phyloP scores from a whole-genome alignment of 1,139 yeast species.

The Scheffersomyces stambukii region DNA sequence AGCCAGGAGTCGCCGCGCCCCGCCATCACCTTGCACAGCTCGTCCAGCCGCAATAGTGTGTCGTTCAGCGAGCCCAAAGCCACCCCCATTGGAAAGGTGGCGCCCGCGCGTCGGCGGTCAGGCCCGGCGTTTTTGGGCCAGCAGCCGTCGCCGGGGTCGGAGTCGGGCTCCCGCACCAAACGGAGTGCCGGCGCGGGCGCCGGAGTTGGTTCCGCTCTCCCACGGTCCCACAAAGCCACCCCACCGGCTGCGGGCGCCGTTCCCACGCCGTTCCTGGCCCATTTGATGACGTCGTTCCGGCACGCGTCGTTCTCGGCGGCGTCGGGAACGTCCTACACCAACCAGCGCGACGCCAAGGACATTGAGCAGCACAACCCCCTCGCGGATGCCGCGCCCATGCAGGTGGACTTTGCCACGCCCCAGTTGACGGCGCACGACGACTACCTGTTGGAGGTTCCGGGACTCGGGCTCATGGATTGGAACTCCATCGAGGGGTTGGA shows the following conservation, averaged over 20 bases:
- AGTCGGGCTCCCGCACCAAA: not conserved
- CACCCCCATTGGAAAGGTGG: slow-evolving; percentile 5
- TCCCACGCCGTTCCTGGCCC: slow-evolving; percentile 8
- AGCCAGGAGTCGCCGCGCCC: slow-evolving; percentile 10
- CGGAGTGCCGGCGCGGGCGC: not conserved
- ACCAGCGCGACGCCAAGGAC: slow-evolving; percentile 32
- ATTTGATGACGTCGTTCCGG: slow-evolving; percentile 23
- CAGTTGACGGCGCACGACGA: slow-evolving; percentile 20
- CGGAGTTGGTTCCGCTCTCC: not conserved
- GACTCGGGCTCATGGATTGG: slow-evolving; percentile 34
- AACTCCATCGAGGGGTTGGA: slow-evolving; percentile 16
- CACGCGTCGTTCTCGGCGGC: slow-evolving; percentile 85
- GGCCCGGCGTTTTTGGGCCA: not conserved
- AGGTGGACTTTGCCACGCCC: slow-evolving; percentile 15
- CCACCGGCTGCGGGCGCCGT: slow-evolving; percentile 4
- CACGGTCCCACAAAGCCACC: slow-evolving; percentile 1
- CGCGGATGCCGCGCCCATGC: not conserved
- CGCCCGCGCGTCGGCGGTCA: slow-evolving; percentile 1
- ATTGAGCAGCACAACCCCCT: slow-evolving; percentile 26
- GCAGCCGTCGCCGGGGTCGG: slow-evolving; percentile 3
- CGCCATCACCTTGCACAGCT: slow-evolving; percentile 11
- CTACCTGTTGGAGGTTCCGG: slow-evolving; percentile 14
- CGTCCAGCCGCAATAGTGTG: slow-evolving; percentile 10
- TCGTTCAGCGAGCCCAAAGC: slow-evolving; percentile 7
- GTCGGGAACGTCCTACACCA: slow-evolving; percentile 65